Evolutionary conservation across 441 rosid genomes (phyloP).

Genomic region (Hura crepitans): DNA sequence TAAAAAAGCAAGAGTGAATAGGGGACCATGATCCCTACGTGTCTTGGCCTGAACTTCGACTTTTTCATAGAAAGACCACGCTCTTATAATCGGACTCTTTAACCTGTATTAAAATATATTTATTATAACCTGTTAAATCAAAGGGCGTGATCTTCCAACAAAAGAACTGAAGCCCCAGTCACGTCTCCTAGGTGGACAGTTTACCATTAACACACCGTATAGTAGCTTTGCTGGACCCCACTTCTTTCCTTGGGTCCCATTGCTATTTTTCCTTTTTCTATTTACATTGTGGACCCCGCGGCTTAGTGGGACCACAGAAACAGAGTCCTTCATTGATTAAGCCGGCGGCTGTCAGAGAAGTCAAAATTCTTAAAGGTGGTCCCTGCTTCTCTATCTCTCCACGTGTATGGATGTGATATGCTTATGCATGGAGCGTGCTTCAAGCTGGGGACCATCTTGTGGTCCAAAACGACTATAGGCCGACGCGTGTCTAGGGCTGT

Average conservation of each 20-base stretch:
- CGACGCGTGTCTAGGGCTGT: conserved; percentile 50
- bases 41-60: too few species aligned
- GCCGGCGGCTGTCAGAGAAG: conserved; percentile 93
- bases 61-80: too few species aligned
- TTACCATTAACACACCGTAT: conserved; percentile 35
- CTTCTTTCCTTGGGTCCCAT: conserved; percentile 5
- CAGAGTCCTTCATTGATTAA: conserved; percentile 34
- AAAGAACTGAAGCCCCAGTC: too few species aligned
- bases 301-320: conserved; percentile 29
- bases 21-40: conserved; percentile 50
- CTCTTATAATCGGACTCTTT: too few species aligned
- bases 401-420: conserved; percentile 46
- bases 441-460: conserved; percentile 47
- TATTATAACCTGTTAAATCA: too few species aligned
- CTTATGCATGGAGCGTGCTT: conserved; percentile 46
- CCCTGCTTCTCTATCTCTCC: conserved; percentile 40
- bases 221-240: conserved; percentile 27
- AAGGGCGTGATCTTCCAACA: too few species aligned
- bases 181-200: conserved; percentile 44
- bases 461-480: conserved; percentile 38
- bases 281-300: conserved; percentile 1
- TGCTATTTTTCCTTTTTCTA: background rate
- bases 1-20: conserved; percentile 14
- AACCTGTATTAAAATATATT: too few species aligned
- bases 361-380: conserved; percentile 46